Base-by-base conservation (phyloP, 2,329 filamentous ascomycete genomes). In the Nannizziopsis arthrosporioides region DNA sequence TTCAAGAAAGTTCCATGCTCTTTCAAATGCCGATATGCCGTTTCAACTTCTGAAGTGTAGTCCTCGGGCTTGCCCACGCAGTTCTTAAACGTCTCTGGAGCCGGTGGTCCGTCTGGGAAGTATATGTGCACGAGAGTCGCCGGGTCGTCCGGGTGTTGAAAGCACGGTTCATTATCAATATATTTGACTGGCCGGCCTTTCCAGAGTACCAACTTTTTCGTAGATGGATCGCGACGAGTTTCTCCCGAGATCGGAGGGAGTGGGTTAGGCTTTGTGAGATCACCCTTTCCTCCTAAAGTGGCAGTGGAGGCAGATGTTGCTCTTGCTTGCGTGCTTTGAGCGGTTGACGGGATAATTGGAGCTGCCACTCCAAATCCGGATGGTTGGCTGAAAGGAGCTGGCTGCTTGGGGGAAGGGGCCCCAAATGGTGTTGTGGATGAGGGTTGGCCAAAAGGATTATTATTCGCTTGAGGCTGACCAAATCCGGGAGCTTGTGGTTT, bases 61-160 rank as follows among this genome's bases (percentile, higher is more conserved):
- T 79, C 63, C 27, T 65, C 61, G 0, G 63, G 57, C 53, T 73
- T 73, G 44, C 76, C 77, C 52, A 79, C 80, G 5, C 64, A 61
- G 49, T 68, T 66, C 42, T 58, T 69, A 32, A 69, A 62, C 41
- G 68, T 71, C 42, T 66, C 66, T 5, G 59, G 58, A 17, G 62
- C 63, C 1, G 82, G 84, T 17, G 82, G 73, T 0, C 85, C 86
- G 40, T 81, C 69, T 0, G 84, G 82, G 60, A 85, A 88, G 74
- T 82, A 85, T 42, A 90, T 81, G 54, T 76, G 79, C 44, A 75
- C 71, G 68, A 75, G 78, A 0, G 66, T 73, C 31, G 78, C 75
- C 55, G 80, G 62, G 48, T 68, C 75, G 34, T 75, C 52, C 54
- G 72, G 55, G 71, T 69, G 45, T 69, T 77, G 58, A 52, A 70